Evolutionary conservation across 495 filamentous ascomycete genomes (phyloP).

Genomic region (Penicillium antarcticum): DNA sequence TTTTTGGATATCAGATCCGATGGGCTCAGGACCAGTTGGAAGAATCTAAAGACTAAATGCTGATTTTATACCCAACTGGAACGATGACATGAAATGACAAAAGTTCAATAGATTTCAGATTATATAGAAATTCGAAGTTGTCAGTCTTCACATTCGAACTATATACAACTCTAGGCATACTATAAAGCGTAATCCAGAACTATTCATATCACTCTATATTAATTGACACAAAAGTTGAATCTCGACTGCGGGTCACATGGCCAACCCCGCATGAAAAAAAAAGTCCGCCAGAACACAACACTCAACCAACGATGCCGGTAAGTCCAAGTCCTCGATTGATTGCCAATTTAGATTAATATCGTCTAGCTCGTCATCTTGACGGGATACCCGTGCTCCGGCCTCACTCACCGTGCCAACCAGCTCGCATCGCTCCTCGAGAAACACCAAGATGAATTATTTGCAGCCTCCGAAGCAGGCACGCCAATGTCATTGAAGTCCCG

Average conservation of each 20-base stretch:
- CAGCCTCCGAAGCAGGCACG: constrained; percentile 31
- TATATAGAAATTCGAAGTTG: background rate
- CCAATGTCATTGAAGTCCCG: constrained; percentile 44
- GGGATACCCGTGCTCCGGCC: constrained; percentile 89
- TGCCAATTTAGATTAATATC: background rate
- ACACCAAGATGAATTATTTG: constrained; percentile 53
- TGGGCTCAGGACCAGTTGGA: constrained; percentile 33
- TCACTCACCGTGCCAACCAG: constrained; percentile 81
- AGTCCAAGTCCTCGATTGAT: background rate
- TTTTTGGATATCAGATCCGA: constrained; percentile 71
- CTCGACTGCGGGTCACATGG: constrained; percentile 27
- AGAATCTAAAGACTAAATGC: constrained; percentile 7
- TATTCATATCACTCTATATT: no score
- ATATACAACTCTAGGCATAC: no score
- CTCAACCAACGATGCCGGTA: constrained; percentile 32
- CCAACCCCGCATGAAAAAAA: constrained; percentile 27
- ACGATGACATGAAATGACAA: constrained; percentile 12
- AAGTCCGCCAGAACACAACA: constrained; percentile 14
- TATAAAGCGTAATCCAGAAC: background rate
- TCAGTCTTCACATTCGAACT: background rate
- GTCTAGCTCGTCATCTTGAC: constrained; percentile 85
- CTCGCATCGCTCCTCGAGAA: constrained; percentile 53
- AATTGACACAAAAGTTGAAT: no score
- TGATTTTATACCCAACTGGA: constrained; percentile 24
- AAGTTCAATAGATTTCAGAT: constrained; percentile 11